phyloP scores from a whole-genome alignment of 345 rosid species.

The Hevea brasiliensis region DNA sequence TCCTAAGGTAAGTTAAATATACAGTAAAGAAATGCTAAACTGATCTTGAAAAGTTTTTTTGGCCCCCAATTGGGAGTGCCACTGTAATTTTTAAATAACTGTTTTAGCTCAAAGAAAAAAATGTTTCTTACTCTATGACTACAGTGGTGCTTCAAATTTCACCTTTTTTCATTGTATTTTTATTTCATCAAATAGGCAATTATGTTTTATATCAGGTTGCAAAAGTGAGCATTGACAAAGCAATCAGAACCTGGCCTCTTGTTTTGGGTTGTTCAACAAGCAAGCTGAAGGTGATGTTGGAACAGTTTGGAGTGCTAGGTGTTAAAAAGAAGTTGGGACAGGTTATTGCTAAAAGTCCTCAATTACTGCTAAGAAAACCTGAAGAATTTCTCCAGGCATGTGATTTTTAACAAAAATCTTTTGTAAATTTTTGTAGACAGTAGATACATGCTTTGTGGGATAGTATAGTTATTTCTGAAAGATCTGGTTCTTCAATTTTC shows the following conservation, averaged over 20 bases:
- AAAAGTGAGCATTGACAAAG: constrained; percentile 48
- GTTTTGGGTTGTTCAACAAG: constrained; percentile 73
- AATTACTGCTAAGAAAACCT: constrained; percentile 69
- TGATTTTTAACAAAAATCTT: neutral
- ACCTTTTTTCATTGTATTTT: neutral
- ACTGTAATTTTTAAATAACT: too few relatives aligned
- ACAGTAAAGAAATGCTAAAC: neutral
- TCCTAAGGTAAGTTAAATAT: neutral
- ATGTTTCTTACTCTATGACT: neutral
- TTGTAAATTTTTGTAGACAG: neutral
- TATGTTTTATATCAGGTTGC: constrained; percentile 47
- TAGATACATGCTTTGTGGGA: neutral
- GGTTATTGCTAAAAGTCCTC: constrained; percentile 77
- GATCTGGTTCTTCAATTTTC: neutral
- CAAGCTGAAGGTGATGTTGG: constrained; percentile 59
- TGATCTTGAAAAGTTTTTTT: neutral
- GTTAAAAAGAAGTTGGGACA: constrained; percentile 64
- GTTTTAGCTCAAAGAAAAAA: neutral
- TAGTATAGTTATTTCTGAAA: neutral
- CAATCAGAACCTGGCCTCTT: constrained; percentile 77
- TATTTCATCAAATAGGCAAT: neutral
- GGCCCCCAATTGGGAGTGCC: too few relatives aligned
- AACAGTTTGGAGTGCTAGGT: constrained; percentile 51
- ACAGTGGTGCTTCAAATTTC: neutral
- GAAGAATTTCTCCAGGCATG: constrained; percentile 64